Evolutionary conservation across 108 stramenopile genomes (phyloP).

Genomic region (Nitzschia putrida): DNA sequence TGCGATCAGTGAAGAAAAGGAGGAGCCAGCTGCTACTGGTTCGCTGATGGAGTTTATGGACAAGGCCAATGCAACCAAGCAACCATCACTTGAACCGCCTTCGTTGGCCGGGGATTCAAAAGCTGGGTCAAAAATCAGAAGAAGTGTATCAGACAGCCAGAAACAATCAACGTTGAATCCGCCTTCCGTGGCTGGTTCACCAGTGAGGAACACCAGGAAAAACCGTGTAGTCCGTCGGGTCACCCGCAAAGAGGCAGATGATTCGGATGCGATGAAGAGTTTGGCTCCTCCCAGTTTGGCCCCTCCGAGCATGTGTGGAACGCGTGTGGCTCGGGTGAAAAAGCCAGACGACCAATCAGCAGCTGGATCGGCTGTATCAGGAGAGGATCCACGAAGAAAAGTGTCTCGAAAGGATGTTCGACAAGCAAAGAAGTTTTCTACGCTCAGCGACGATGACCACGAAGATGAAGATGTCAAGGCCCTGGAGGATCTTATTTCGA

Average conservation of each 20-base stretch:
- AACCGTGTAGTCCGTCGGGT: too few species aligned
- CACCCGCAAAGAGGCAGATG: neutral
- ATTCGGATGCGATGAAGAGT: neutral
- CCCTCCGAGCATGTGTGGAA: conserved; percentile 3
- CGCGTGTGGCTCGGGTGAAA: neutral
- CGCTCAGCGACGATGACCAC: conserved; percentile 5
- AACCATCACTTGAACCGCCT: neutral
- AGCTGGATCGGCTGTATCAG: neutral
- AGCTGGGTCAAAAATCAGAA: neutral
- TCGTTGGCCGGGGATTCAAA: conserved; percentile 4
- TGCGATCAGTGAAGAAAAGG: neutral
- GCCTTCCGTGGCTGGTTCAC: neutral
- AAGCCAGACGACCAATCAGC: neutral
- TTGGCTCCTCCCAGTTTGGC: conserved; percentile 15
- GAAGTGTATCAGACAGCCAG: neutral
- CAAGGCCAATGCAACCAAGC: neutral
- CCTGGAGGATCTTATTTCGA: conserved; percentile 52
- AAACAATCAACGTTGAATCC: neutral
- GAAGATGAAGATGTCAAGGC: conserved; percentile 32
- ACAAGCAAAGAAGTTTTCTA: conserved; percentile 12
- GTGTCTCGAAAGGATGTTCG: conserved; percentile 6
- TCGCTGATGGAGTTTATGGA: neutral
- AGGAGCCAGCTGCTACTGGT: neutral
- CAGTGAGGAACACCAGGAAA: too few species aligned
- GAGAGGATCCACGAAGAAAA: conserved; percentile 13